Percentiles rank a stretch among this genome's conserved stretches.
Conservation (phyloP, 2,329 filamentous ascomycete species). For the Claviceps sp. region DNA sequence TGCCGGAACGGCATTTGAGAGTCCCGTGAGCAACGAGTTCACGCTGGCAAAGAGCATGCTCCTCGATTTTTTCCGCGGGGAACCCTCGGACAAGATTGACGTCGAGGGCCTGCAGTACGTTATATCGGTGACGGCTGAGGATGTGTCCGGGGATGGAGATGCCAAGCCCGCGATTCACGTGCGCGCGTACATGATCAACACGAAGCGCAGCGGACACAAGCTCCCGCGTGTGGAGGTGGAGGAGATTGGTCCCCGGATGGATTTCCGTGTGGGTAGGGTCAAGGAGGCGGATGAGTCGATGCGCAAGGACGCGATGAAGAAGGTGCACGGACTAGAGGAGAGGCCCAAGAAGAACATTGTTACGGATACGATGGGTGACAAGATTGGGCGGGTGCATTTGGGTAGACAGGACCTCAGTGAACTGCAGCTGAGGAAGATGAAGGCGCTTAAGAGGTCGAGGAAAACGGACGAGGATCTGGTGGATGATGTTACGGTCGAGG, state of each 20-base stretch:
- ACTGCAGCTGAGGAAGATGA: constrained; percentile 97
- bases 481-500: constrained; percentile 26
- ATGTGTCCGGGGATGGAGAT: constrained; percentile 32
- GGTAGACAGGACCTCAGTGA: constrained; percentile 78
- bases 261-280: constrained; percentile 73
- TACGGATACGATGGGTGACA: constrained; percentile 86
- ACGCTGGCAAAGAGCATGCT: constrained; percentile 79
- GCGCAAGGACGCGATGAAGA: constrained; percentile 84
- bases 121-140: constrained; percentile 66
- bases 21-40: constrained; percentile 64
- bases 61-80: constrained; percentile 79
- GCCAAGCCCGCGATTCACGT: constrained; percentile 48
- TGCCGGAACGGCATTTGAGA: constrained; percentile 76
- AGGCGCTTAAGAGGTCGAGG: constrained; percentile 80
- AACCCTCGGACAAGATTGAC: constrained; percentile 66
- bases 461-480: constrained; percentile 40
- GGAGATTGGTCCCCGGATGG: constrained; percentile 88
- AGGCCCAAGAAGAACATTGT: constrained; percentile 92
- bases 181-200: constrained; percentile 74
- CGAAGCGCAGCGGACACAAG: constrained; percentile 74
- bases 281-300: constrained; percentile 65
- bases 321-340: constrained; percentile 61
- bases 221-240: constrained; percentile 85
- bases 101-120: constrained; percentile 92
- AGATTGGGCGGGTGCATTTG: constrained; percentile 84